Base-by-base conservation (phyloP, 352 stramenopile genomes). In the Phytophthora citrophthora region DNA sequence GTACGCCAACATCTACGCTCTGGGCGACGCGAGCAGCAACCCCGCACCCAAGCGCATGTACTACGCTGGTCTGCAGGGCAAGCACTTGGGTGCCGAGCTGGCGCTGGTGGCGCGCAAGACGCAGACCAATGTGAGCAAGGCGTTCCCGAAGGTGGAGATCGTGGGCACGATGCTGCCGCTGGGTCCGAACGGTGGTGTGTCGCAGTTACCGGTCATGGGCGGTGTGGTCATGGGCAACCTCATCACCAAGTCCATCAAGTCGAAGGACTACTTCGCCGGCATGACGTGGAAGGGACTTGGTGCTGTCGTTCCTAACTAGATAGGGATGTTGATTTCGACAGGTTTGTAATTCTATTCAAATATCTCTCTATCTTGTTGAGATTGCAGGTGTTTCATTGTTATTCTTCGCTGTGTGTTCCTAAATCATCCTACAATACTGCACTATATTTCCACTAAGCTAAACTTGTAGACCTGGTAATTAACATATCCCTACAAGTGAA, bases 11-110 rank as follows among this genome's bases (percentile, higher is more conserved):
- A 75, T 88, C 24, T 88, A 83, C 50, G 74, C 68, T 34, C 51
- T 86, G n/a, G 79, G 76, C 51, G 76, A 89, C 61, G 70, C 64
- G 11, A 78, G 53, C 56, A 86, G 79, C 69, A 78, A 79, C 55
- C 44, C 64, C 34, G 80, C 70, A n/a, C 76, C 77, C 10, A 86
- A 86, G 68, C 51, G 78, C 13, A 69, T 61, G 39, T 79, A 71
- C 69, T 79, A 58, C 63, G 79, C 76, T 7, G 69, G 62, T 36
- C 51, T 75, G 38, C 79, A 88, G 61, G 79, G 63, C 50, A 74
- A 77, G 46, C 70, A 82, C 66, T 54, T 86, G 16, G 77, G 62
- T 13, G 60, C 36, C 4, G 69, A 82, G 56, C 51, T 87, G 27
- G 71, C 62, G 16, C 58, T 59, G 2, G 68, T 82, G 60, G 63